phyloP scores from a whole-genome alignment of 345 rosid species.

The Corchorus capsularis region DNA sequence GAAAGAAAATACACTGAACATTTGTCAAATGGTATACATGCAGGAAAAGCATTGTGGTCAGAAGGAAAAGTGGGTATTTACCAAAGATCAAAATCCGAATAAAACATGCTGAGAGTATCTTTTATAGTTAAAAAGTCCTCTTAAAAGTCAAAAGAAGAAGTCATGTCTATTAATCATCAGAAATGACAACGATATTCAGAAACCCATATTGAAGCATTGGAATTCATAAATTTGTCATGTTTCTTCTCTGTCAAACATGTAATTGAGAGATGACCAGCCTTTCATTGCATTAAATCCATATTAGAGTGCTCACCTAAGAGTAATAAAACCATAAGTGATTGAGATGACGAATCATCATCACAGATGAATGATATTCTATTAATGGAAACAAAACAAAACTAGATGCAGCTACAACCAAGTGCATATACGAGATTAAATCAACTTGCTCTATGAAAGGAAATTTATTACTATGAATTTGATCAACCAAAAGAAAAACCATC shows the following conservation, averaged over 20 bases:
- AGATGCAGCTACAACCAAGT: neutral
- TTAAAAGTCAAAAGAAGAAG: neutral
- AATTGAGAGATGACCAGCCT: neutral
- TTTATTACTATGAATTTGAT: too few relatives aligned
- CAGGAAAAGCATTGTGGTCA: neutral
- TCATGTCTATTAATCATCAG: neutral
- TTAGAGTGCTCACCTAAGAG: neutral
- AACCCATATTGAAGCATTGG: neutral
- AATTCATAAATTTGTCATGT: neutral
- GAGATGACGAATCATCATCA: neutral
- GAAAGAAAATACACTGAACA: neutral
- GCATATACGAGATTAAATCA: neutral
- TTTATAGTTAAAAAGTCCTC: neutral
- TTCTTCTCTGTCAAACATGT: neutral
- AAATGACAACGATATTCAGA: conserved; percentile 7
- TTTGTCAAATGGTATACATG: neutral
- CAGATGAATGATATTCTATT: neutral
- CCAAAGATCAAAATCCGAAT: neutral
- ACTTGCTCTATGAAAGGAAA: neutral
- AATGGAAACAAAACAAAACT: neutral
- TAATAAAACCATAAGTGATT: conserved; percentile 4
- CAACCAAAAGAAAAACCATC: neutral
- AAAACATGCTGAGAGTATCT: neutral
- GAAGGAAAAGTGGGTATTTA: neutral
- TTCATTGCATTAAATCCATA: conserved; percentile 12